These are phyloP conservation scores for Pythium biforme DNA, from an alignment of 352 stramenopile genomes.

Conservation along the genomic window DNA sequence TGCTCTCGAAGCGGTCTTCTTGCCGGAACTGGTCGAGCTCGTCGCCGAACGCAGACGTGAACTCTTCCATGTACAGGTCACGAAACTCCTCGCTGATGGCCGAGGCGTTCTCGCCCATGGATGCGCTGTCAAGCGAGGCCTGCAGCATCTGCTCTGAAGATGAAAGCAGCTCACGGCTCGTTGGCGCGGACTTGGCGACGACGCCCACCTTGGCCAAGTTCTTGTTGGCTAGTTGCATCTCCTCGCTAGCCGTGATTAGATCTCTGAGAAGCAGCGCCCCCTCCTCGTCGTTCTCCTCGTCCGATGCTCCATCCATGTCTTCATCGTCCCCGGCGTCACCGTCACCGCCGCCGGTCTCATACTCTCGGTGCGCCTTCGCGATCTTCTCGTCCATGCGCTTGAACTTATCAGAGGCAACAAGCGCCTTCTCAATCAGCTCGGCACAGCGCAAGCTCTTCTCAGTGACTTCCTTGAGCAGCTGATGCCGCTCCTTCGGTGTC, in stretches of 20 bases:
- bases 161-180: conserved; percentile 56
- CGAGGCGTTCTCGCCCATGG: conserved; percentile 12
- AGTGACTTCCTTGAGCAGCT: conserved; percentile 40
- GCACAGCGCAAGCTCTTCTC: conserved; percentile 70
- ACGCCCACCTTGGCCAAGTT: conserved; percentile 50
- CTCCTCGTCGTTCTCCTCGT: conserved; percentile 34
- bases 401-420: conserved; percentile 48
- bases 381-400: conserved; percentile 50
- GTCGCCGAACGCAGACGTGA: conserved; percentile 80
- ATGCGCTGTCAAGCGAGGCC: conserved; percentile 25
- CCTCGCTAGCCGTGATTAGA: conserved; percentile 50
- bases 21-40: conserved; percentile 83
- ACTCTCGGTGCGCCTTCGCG: conserved; percentile 23
- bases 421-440: conserved; percentile 72
- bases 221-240: conserved; percentile 47
- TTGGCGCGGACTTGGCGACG: conserved; percentile 43
- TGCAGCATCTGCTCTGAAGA: conserved; percentile 48
- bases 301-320: conserved; percentile 32
- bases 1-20: conserved; percentile 84
- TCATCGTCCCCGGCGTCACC: conserved; percentile 38
- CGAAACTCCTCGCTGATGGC: conserved; percentile 55
- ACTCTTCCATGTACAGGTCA: conserved; percentile 85
- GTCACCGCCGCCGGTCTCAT: conserved; percentile 16
- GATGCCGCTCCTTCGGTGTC: conserved; percentile 31
- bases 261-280: conserved; percentile 58